Evolutionary conservation across 495 filamentous ascomycete species (phyloP), one percentile per base, ranked within the genome.

Genomic region (Aspergillus bridgeri): DNA sequence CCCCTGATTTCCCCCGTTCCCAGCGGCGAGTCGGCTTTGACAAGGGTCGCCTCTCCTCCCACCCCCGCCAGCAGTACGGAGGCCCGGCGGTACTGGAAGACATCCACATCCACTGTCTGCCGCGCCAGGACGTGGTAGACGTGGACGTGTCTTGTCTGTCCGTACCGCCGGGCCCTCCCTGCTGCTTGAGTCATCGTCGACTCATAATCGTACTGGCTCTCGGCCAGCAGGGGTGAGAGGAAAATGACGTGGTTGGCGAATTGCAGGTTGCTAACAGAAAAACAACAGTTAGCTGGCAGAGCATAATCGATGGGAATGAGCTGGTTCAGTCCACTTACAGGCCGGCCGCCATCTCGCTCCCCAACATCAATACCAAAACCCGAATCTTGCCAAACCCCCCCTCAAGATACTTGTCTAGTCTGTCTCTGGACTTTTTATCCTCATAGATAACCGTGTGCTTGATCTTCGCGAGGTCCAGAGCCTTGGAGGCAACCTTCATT

Each of bases 201-300:
- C 1, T 85, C 73, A 59, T 86, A 92, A 13, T 80, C 72, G 24
- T 84, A 73, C 49, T 87, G 78, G 1, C 81, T 76, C 5, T 73
- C 60, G 0, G 80, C 70, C 3, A 86, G 72, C 2, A 84, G 66
- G 2, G 90, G 89, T 0, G 79, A 81, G 11, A 87, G 69, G 66
- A 96, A 93, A 50, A 95, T 80, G 29, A 92, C 75, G 59, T 94
- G 90, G 55, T 89, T 92, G 0, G 89, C 89, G 42, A 81, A 79
- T 48, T 86, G 85, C 3, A 94, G 72, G 63, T 95, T 95, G 19
- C 85, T 88, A 48, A 38, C 9, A 15, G 11, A 38, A 33, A n/a
- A 24, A 49, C 45, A 25, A 24, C 11, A 71, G 62, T 51, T 22
- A 57, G 47, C 50, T 27, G 11, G 38, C 24, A n/a, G 24, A 49